Base-by-base conservation (phyloP, 2,329 filamentous ascomycete species). In the Fusarium xyrophilum region DNA sequence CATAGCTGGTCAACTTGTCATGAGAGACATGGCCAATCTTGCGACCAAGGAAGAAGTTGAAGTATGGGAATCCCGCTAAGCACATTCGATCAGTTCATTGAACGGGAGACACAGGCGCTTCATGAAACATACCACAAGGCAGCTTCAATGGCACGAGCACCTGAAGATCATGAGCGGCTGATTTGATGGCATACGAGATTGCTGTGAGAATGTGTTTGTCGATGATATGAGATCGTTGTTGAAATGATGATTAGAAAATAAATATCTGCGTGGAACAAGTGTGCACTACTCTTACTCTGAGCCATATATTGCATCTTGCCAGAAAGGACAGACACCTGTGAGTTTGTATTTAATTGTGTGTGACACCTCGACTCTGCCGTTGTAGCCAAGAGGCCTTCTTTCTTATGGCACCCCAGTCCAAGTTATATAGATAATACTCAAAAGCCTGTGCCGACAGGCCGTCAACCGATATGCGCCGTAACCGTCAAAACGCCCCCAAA, bases 21-120 rank as follows among this genome's bases (percentile, higher is more conserved):
- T 79, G 69, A 75, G 79, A 10, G 75, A 74, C 9, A 77, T 81
- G 73, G 67, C 68, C 1, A 65, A 76, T 4, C 75, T 79, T 60
- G 74, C 80, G 6, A 76, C 84, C 56, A 73, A 78, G 50, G 74
- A 78, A 3, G 70, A 75, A 40, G 68, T 76, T 6, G 76, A 73
- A 63, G 67, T 67, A 13, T 84, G 77, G 78, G 77, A 0, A 73
- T 86, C 35, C 74, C 77, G 4, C 47, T 83, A 55, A 79, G 77
- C n/a, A 81, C 75, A 0, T 82, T 86, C 60, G 71, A 77, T n/a
- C 68, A 75, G 23, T 86, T 82, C 52, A 55, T 85, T 42, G 71
- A 77, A 57, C 74, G 78, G 47, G 80, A 85, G 73, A 78, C 77
- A 63, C 72, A 67, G 1, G 56, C 48, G 7, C 63, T 81, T 7